Evolutionary conservation across 2,329 filamentous ascomycete genomes (phyloP).

Genomic region (Trichoderma simmonsii): DNA sequence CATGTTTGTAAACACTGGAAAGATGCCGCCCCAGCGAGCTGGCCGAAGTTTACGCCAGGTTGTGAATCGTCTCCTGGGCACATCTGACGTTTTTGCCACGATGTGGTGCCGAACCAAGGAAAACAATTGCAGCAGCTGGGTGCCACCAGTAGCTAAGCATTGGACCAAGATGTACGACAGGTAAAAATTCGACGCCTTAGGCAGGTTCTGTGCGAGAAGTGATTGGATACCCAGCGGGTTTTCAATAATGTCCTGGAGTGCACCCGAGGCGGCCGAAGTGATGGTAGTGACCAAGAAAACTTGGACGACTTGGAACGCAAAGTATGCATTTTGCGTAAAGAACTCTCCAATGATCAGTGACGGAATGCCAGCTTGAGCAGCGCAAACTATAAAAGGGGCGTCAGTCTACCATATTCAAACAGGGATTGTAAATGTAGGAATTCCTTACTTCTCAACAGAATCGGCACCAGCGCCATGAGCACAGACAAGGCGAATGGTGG

Average conservation of each 20-base stretch:
- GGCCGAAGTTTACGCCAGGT: slow-evolving; percentile 72
- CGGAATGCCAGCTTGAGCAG: slow-evolving; percentile 74
- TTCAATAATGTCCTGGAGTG: slow-evolving; percentile 59
- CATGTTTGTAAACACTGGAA: slow-evolving; percentile 79
- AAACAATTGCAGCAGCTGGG: slow-evolving; percentile 66
- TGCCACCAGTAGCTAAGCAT: slow-evolving; percentile 74
- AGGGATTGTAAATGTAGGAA: not conserved
- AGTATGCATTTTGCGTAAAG: slow-evolving; percentile 88
- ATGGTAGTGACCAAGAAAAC: slow-evolving; percentile 87
- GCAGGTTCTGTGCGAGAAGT: slow-evolving; percentile 70
- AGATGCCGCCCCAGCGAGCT: slow-evolving; percentile 78
- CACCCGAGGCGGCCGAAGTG: slow-evolving; percentile 72
- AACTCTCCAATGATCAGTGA: slow-evolving; percentile 78
- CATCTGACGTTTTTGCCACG: slow-evolving; percentile 70
- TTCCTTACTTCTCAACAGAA: slow-evolving; percentile 63
- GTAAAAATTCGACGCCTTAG: slow-evolving; percentile 88
- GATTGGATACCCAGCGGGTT: slow-evolving; percentile 60
- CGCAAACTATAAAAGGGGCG: slow-evolving; percentile 54
- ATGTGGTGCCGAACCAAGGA: slow-evolving; percentile 59
- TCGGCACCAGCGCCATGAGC: slow-evolving; percentile 81
- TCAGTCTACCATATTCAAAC: not conserved
- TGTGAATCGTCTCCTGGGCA: slow-evolving; percentile 74
- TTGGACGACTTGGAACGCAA: slow-evolving; percentile 84
- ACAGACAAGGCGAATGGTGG: slow-evolving; percentile 76
- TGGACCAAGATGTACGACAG: slow-evolving; percentile 92